Conservation (phyloP, 768 basidiomycete species). For the Daedaleopsis nitida region DNA sequence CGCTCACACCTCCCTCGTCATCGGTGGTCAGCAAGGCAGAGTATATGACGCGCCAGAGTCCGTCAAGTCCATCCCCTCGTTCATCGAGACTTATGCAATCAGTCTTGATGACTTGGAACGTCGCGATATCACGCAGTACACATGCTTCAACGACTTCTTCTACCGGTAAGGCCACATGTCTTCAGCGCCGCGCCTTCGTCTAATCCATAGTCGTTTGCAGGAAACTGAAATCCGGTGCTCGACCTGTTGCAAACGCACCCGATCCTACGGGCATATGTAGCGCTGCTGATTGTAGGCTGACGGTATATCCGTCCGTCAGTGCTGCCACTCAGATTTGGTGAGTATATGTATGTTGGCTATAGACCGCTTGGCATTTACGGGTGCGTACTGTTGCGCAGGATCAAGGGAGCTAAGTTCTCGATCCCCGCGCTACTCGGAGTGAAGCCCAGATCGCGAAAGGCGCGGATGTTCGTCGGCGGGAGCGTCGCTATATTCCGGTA, state of each 20-base stretch:
- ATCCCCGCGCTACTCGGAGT: constrained; percentile 59
- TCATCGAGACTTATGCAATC: constrained; percentile 58
- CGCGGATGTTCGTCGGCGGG: constrained; percentile 43
- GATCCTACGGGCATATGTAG: constrained; percentile 58
- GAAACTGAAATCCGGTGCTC: constrained; percentile 56
- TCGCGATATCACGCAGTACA: constrained; percentile 62
- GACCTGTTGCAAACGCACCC: constrained; percentile 59
- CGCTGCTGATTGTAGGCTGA: constrained; percentile 74
- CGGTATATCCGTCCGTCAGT: constrained; percentile 63
- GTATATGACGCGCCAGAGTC: constrained; percentile 58
- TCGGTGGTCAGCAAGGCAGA: constrained; percentile 46
- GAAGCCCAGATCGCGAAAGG: constrained; percentile 42
- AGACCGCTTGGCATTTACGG: too few species aligned
- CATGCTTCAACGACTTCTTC: constrained; percentile 82
- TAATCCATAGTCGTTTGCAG: constrained; percentile 28
- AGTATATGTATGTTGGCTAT: constrained; percentile 7
- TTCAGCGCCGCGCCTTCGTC: too few species aligned
- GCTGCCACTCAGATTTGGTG: constrained; percentile 72
- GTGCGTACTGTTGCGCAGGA: constrained; percentile 34
- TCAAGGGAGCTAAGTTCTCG: constrained; percentile 73
- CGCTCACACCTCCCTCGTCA: not conserved
- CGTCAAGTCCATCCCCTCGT: constrained; percentile 53
- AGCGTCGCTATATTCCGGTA: constrained; percentile 66
- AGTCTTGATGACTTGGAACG: constrained; percentile 60
- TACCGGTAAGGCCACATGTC: constrained; percentile 37